Evolutionary conservation across 2,329 filamentous ascomycete genomes (phyloP).

Genomic region (Fusarium buxicola): DNA sequence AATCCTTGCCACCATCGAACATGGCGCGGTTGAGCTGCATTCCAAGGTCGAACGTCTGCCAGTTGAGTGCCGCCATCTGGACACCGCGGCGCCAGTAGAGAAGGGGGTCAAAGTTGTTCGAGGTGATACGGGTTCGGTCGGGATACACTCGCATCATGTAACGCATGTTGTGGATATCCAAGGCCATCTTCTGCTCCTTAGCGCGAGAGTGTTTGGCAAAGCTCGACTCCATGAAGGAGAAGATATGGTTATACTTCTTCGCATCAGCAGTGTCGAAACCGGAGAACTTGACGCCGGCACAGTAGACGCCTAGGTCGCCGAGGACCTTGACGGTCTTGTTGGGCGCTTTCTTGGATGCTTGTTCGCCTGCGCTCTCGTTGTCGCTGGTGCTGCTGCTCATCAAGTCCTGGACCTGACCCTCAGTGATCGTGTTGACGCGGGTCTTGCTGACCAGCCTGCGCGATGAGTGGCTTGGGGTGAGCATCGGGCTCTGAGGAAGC

Average conservation of each 20-base stretch:
- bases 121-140: slow-evolving; percentile 81
- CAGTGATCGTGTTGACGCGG: slow-evolving; percentile 68
- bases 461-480: slow-evolving; percentile 63
- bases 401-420: slow-evolving; percentile 66
- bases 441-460: slow-evolving; percentile 62
- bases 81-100: slow-evolving; percentile 95
- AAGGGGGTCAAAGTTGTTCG: slow-evolving; percentile 94
- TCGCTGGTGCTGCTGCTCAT: slow-evolving; percentile 78
- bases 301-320: slow-evolving; percentile 85
- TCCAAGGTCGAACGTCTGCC: slow-evolving; percentile 96
- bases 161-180: slow-evolving; percentile 91
- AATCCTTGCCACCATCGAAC: slow-evolving; percentile 90
- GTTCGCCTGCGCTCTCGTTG: slow-evolving; percentile 76
- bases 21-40: slow-evolving; percentile 98
- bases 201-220: slow-evolving; percentile 85
- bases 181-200: slow-evolving; percentile 77
- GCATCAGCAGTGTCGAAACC: slow-evolving; percentile 83
- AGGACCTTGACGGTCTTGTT: slow-evolving; percentile 90
- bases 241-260: slow-evolving; percentile 92
- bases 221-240: slow-evolving; percentile 91
- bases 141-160: slow-evolving; percentile 96
- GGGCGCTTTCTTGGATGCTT: slow-evolving; percentile 69
- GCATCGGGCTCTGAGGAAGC: slow-evolving; percentile 65
- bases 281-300: slow-evolving; percentile 80
- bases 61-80: slow-evolving; percentile 97